Conservation (phyloP, 1,284 basidiomycete genomes). For the Meripilus lineatus region DNA sequence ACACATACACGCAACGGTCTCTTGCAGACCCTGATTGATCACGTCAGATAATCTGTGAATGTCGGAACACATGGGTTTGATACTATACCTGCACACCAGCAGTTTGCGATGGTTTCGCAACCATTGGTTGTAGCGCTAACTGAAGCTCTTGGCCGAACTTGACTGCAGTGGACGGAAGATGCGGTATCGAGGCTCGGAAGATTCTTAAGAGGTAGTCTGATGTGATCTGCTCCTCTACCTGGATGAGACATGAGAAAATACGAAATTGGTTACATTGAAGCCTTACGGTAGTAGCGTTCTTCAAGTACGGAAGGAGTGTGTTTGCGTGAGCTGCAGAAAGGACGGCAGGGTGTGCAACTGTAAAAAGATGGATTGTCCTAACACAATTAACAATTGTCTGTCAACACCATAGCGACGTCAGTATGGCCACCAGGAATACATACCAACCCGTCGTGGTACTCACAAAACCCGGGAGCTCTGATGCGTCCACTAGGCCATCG, state of each 20-base stretch:
- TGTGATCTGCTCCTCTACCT: slow-evolving; percentile 80
- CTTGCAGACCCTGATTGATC: slow-evolving; percentile 67
- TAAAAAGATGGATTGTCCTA: slow-evolving; percentile 79
- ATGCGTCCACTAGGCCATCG: slow-evolving; percentile 82
- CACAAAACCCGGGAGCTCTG: slow-evolving; percentile 73
- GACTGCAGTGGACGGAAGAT: slow-evolving; percentile 82
- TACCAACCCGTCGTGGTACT: slow-evolving; percentile 26
- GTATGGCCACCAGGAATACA: not conserved
- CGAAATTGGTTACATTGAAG: not conserved
- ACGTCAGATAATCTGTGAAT: not conserved
- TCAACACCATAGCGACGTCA: slow-evolving; percentile 2
- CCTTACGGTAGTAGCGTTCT: slow-evolving; percentile 69
- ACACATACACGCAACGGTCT: slow-evolving; percentile 90
- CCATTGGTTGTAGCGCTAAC: slow-evolving; percentile 77
- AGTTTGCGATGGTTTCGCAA: slow-evolving; percentile 70
- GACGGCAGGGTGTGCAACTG: slow-evolving; percentile 74
- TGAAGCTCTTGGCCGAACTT: slow-evolving; percentile 88
- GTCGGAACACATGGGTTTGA: slow-evolving; percentile 2
- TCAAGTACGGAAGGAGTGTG: slow-evolving; percentile 82
- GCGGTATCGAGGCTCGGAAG: slow-evolving; percentile 80
- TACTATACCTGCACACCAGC: slow-evolving; percentile 57
- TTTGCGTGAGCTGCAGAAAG: slow-evolving; percentile 80
- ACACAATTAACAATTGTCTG: slow-evolving; percentile 81
- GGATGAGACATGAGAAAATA: slow-evolving; percentile 10
- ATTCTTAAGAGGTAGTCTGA: slow-evolving; percentile 86